Base-by-base conservation (phyloP, 805 yeast genomes). In the Ogataea angusta region DNA sequence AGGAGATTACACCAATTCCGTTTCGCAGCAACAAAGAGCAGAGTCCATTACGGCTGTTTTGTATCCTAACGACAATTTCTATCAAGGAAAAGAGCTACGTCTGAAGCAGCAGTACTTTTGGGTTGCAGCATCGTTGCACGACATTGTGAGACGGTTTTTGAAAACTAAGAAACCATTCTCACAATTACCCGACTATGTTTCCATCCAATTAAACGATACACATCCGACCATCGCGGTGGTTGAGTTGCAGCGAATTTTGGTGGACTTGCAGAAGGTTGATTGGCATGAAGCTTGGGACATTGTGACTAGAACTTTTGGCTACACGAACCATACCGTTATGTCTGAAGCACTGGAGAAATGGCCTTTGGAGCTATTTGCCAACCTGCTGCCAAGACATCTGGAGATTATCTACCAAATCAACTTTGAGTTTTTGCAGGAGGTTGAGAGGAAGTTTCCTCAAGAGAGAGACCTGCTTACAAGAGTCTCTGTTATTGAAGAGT, bases 101-200 rank as follows among this genome's bases (percentile, higher is more conserved):
- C 76, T 89, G 64, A 90, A 90, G 66, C 97, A 89, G 69, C 97
- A 89, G 66, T 90, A 88, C 66, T 90, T 89, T 68, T 89, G 97
- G 97, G 96, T 90, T 38, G 82, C 95, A 37, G 96, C 97, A 24
- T 86, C 96, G 12, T 73, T 90, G 52, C 88, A 85, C 56, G 97
- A 89, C 63, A 89, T 89, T 52, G 78, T 89, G 30, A 82, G 97
- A 60, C 77, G 97, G 57, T 89, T 85, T 68, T 82, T 88, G 64
- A 90, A 90, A 68, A 63, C 80, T 40, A 75, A 75, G 53, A 73
- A 78, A 54, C 76, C 88, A 34, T 89, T 96, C 95, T 57, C 72
- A 25, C 88, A 84, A 59, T 85, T 89, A 62, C 78, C 95, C 14
- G 91, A 85, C 46, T 81, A 82, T 58, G 78, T 87, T 47, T 96